phyloP scores from a whole-genome alignment of 1,139 yeast species.

The Starmera stellimalicola region DNA sequence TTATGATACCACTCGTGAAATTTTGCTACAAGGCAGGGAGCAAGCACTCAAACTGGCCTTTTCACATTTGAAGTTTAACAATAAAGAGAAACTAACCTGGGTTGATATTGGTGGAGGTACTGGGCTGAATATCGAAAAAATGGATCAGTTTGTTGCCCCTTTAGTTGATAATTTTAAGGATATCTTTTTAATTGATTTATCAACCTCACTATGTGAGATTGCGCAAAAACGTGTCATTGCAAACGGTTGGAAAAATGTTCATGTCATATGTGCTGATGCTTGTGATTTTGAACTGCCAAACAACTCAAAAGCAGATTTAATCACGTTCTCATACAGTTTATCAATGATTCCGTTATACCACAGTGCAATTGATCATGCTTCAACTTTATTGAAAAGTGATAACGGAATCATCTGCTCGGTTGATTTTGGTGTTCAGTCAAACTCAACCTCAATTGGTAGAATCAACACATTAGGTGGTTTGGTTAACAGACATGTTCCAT shows the following conservation, averaged over 20 bases:
- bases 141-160: conserved; percentile 48
- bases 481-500: conserved; percentile 60
- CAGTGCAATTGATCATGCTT: conserved; percentile 68
- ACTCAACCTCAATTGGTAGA: conserved; percentile 58
- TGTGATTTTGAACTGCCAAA: conserved; percentile 47
- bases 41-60: conserved; percentile 52
- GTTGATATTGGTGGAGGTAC: conserved; percentile 84
- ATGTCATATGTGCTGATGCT: conserved; percentile 67
- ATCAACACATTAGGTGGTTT: conserved; percentile 69
- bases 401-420: conserved; percentile 59
- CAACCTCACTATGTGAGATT: conserved; percentile 66
- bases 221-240: conserved; percentile 51
- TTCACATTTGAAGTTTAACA: conserved; percentile 33
- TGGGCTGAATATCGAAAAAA: conserved; percentile 70
- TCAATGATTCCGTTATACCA: conserved; percentile 82
- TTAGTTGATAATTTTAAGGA: conserved; percentile 43
- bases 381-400: conserved; percentile 39
- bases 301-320: conserved; percentile 45
- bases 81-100: conserved; percentile 46
- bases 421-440: conserved; percentile 72
- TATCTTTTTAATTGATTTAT: conserved; percentile 63
- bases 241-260: conserved; percentile 55
- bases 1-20: conserved; percentile 60
- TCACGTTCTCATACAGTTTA: conserved; percentile 71
- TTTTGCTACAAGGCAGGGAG: conserved; percentile 62